A percentile compares a stretch with the other conserved stretches of the same genome.
These are phyloP conservation scores for Fraxinus angustifolia DNA, from an alignment of 305 asterid species.

Conservation along the genomic window DNA sequence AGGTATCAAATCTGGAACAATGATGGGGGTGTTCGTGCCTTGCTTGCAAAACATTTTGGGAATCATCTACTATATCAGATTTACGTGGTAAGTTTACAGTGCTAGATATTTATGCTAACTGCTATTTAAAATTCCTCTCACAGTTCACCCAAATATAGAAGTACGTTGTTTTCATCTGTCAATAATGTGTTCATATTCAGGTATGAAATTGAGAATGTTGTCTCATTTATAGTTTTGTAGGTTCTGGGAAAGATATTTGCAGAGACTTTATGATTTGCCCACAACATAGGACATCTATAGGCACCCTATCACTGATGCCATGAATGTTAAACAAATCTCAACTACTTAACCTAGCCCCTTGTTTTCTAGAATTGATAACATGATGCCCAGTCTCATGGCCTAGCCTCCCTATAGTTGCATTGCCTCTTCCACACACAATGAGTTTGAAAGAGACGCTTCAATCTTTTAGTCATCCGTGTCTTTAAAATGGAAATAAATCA, in stretches of 20 bases:
- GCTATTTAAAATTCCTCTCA: constrained; percentile 9
- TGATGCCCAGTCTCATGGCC: neutral
- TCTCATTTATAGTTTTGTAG: neutral
- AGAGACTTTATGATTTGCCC: neutral
- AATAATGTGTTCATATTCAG: neutral
- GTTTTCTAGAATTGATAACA: neutral
- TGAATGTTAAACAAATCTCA: neutral
- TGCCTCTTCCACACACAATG: neutral
- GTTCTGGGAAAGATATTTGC: neutral
- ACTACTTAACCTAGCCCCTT: neutral
- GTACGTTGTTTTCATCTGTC: neutral
- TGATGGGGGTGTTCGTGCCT: constrained; percentile 98
- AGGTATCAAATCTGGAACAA: constrained; percentile 72
- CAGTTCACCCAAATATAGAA: neutral
- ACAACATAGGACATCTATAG: neutral
- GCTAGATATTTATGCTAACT: constrained; percentile 8
- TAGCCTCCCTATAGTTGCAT: neutral
- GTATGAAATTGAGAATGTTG: neutral
- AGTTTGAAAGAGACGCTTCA: neutral
- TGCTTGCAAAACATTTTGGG: constrained; percentile 96
- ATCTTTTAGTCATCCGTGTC: neutral
- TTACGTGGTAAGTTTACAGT: constrained; percentile 65
- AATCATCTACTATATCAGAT: constrained; percentile 88
- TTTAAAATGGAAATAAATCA: neutral
- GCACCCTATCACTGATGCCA: neutral